Conservation (phyloP, 164 flowering plant genomes). For the Dillenia suffruticosa region DNA sequence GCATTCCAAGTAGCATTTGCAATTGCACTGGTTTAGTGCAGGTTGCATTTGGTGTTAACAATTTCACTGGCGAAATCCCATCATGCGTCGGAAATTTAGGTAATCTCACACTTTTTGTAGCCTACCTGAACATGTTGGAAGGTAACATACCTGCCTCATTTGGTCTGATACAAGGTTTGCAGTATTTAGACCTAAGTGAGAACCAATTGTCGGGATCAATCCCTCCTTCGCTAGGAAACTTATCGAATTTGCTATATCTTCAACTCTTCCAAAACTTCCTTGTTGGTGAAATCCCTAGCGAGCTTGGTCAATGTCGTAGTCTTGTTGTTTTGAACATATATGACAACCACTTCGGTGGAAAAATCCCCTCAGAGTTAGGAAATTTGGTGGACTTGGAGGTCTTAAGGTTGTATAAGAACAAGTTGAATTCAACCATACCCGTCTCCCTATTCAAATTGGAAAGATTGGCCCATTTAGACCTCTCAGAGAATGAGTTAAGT, state of each 20-base stretch:
- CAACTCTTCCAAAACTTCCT: constrained; percentile 36
- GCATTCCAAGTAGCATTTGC: constrained; percentile 52
- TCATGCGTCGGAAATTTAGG: constrained; percentile 41
- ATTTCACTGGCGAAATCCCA: constrained; percentile 59
- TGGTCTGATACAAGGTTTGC: constrained; percentile 35
- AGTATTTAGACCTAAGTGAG: constrained; percentile 38
- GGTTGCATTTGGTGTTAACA: constrained; percentile 36
- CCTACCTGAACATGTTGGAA: constrained; percentile 33
- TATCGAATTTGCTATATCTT: constrained; percentile 41
- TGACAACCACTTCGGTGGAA: constrained; percentile 43
- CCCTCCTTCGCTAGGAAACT: constrained; percentile 51
- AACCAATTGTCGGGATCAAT: constrained; percentile 55
- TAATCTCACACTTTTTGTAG: constrained; percentile 42
- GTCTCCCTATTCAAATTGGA: constrained; percentile 31
- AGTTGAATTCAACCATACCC: constrained; percentile 53
- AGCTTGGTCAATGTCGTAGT: constrained; percentile 47
- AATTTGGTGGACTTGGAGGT: constrained; percentile 28
- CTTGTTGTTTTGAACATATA: constrained; percentile 40
- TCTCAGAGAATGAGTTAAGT: constrained; percentile 45
- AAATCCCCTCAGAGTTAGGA: constrained; percentile 59
- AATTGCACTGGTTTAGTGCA: constrained; percentile 44
- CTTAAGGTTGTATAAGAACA: constrained; percentile 38
- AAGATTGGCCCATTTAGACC: constrained; percentile 42
- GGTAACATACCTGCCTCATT: constrained; percentile 68
- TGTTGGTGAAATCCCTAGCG: constrained; percentile 49